These are phyloP conservation scores for Pharnaceum exiguum DNA, from an alignment of 148 eudicot genomes.

Conservation along the genomic window DNA sequence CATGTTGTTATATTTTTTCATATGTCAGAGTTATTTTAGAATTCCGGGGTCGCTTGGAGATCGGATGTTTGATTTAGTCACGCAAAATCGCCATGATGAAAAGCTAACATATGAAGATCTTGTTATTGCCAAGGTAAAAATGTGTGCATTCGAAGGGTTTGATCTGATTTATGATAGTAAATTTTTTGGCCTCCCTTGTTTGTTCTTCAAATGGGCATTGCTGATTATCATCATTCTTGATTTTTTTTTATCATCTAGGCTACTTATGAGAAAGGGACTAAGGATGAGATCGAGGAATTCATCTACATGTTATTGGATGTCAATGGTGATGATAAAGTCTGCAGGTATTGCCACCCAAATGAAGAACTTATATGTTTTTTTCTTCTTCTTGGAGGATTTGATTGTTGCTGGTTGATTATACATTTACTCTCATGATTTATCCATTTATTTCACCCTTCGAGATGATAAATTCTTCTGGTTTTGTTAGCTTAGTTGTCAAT, in stretches of 20 bases:
- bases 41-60: conserved; percentile 70
- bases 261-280: conserved; percentile 87
- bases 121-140: conserved; percentile 79
- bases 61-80: conserved; percentile 67
- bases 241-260: conserved; percentile 35
- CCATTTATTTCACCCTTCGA: no score
- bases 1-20: not conserved
- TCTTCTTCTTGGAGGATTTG: not conserved
- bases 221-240: not conserved
- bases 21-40: conserved; percentile 46
- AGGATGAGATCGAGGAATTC: conserved; percentile 78
- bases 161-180: not conserved
- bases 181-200: not conserved
- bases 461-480: no score
- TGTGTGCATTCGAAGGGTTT: not conserved
- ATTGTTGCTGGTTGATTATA: not conserved
- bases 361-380: not conserved
- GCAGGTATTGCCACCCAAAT: conserved; percentile 55
- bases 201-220: not conserved
- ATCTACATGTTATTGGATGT: conserved; percentile 66
- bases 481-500: no score
- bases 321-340: conserved; percentile 54
- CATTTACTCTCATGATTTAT: no score
- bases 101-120: conserved; percentile 76
- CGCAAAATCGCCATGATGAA: conserved; percentile 63